Evolutionary conservation across 2,329 filamentous ascomycete species (phyloP).

Genomic region (Pestalotiopsis sp.): DNA sequence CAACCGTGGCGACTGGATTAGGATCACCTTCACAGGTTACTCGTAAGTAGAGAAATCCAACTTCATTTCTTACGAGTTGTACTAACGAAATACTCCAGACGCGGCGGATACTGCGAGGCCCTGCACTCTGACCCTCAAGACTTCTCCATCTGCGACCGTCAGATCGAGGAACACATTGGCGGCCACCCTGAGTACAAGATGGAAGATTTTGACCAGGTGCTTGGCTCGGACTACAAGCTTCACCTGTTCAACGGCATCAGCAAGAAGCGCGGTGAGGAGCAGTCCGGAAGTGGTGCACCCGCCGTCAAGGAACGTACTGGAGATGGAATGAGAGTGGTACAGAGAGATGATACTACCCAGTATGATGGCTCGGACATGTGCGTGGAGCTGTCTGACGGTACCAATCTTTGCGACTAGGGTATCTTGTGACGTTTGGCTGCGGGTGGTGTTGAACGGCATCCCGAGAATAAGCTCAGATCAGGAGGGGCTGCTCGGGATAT

Average conservation of each 20-base stretch:
- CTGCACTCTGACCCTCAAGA: not conserved
- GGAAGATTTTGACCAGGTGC: not conserved
- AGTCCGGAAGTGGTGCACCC: not conserved
- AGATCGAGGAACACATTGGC: not conserved
- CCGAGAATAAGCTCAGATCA: no score
- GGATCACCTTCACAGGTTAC: not conserved
- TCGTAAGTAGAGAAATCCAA: not conserved
- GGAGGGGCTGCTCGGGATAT: no score
- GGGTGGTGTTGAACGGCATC: no score
- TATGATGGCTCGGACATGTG: not conserved
- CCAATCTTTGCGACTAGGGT: not conserved
- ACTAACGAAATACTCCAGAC: not conserved
- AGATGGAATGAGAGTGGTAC: not conserved
- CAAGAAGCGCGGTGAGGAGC: not conserved
- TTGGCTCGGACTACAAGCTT: not conserved
- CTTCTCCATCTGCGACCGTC: not conserved
- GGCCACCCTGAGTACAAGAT: not conserved
- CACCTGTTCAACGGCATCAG: not conserved
- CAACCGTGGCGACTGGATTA: not conserved
- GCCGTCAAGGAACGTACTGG: not conserved
- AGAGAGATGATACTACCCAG: not conserved
- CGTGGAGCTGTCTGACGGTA: not conserved
- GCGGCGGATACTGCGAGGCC: not conserved
- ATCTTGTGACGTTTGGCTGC: no score
- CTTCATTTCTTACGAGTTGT: not conserved